These are phyloP conservation scores for Thelephora terrestris DNA, from an alignment of 1,284 basidiomycete genomes.

Conservation along the genomic window DNA sequence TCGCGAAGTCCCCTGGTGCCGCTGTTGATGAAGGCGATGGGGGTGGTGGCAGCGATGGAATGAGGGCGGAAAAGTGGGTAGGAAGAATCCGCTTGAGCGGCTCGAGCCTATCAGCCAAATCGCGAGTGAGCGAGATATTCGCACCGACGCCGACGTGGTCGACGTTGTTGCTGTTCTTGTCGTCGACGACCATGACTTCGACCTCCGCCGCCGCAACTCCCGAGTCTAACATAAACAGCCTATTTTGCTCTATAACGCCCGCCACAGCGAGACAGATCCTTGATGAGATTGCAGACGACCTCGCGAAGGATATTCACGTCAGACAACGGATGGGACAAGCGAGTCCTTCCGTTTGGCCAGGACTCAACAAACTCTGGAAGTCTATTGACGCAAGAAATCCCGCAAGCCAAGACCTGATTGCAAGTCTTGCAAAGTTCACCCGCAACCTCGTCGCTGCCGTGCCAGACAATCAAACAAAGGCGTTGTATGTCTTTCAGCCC, in stretches of 20 bases:
- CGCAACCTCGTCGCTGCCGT: slow-evolving; percentile 67
- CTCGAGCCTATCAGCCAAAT: slow-evolving; percentile 41
- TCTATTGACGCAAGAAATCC: slow-evolving; percentile 34
- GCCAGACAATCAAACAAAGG: slow-evolving; percentile 49
- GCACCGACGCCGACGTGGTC: slow-evolving; percentile 18
- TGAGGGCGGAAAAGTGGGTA: slow-evolving; percentile 24
- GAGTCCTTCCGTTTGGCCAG: slow-evolving; percentile 41
- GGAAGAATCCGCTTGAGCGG: slow-evolving; percentile 39
- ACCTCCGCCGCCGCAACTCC: slow-evolving; percentile 4
- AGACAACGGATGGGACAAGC: slow-evolving; percentile 36
- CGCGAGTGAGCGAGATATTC: slow-evolving; percentile 58
- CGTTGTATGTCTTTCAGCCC: slow-evolving; percentile 42
- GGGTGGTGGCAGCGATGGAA: slow-evolving; percentile 4
- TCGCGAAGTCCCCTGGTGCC: neutral
- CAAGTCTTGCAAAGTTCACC: slow-evolving; percentile 58
- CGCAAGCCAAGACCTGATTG: slow-evolving; percentile 21
- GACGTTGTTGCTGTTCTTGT: neutral
- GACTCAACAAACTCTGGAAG: slow-evolving; percentile 45
- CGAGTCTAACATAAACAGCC: slow-evolving; percentile 4
- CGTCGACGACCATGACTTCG: neutral
- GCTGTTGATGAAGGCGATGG: slow-evolving; percentile 8
- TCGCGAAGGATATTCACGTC: slow-evolving; percentile 30
- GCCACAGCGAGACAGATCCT: slow-evolving; percentile 20
- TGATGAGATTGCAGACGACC: slow-evolving; percentile 33
- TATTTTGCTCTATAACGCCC: neutral